Base-by-base conservation (phyloP, 2,329 filamentous ascomycete genomes). In the Paraphaeosphaeria minitans region DNA sequence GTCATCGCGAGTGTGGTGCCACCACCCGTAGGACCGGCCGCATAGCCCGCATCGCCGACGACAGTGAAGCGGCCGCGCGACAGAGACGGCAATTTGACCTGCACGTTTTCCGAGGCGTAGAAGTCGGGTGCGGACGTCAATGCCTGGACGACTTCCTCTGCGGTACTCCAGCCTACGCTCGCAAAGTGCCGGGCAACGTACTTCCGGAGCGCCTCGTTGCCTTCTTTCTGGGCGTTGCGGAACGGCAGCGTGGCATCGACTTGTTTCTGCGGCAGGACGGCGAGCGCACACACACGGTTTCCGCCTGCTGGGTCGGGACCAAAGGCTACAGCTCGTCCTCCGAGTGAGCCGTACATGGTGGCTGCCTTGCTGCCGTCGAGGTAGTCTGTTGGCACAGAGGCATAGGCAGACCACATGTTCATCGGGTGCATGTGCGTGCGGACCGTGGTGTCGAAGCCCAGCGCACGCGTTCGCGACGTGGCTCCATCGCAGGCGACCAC, bases 231-330 rank as follows among this genome's bases (percentile, higher is more conserved):
- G 2, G 82, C 81, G 16, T 79, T 69, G 14, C 78, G 77, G 55
- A 83, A 83, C 0, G 68, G 53, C 5, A 60, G 33, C 2, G 68
- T 75, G 1, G 67, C 61, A 21, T 76, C 69, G 8, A 46, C 29
- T 3, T 72, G 59, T 42, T 70, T 60, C 3, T 61, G 63, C 4
- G 76, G 72, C 39, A 77, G 58, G n/a, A 79, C 62, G 2, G 68
- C 66, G 68, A 83, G 71, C 42, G 72, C 70, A 22, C 65, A 58
- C 4, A 83, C 79, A 74, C 45, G 78, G 66, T 14, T 83, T 72
- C 10, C 76, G 74, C 66, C 81, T 69, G 3, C 83, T 64, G 1
- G 64, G 62, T 5, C 78, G 73, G 8, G 64, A 60, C 0, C 74
- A 69, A 0, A 78, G 66, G 0, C 75, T 66, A 8, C 76, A 61